These are phyloP conservation scores for Lodderomyces jiufengensis DNA, from an alignment of 1,139 yeast genomes.

Conservation along the genomic window DNA sequence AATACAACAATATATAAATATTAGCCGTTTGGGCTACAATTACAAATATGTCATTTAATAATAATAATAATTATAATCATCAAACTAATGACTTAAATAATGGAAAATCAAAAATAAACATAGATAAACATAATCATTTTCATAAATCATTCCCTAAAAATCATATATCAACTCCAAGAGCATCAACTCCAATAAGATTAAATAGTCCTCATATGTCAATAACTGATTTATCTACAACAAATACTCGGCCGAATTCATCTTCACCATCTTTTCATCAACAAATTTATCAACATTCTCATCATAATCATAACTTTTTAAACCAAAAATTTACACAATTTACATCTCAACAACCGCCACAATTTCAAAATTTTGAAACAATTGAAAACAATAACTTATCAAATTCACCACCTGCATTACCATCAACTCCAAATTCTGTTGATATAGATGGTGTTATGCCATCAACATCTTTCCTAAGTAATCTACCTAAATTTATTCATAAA, in stretches of 20 bases:
- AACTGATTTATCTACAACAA: constrained; percentile 8
- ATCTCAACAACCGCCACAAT: constrained; percentile 6
- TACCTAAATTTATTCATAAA: constrained; percentile 49
- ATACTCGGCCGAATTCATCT: neutral
- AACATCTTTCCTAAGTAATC: constrained; percentile 4
- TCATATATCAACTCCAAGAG: constrained; percentile 11
- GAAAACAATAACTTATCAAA: constrained; percentile 6
- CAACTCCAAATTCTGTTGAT: constrained; percentile 5
- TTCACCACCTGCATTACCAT: constrained; percentile 13
- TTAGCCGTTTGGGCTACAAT: no score
- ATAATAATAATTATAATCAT: no score
- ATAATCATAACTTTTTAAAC: neutral
- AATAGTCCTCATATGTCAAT: constrained; percentile 19
- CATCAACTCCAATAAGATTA: constrained; percentile 20
- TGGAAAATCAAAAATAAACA: neutral
- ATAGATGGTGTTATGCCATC: constrained; percentile 5
- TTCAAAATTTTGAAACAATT: constrained; percentile 6
- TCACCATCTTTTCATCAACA: no score
- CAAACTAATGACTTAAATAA: no score
- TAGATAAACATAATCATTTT: neutral
- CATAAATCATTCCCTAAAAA: no score
- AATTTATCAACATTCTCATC: neutral
- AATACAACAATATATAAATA: no score
- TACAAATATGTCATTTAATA: no score
- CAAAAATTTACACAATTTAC: neutral